These are phyloP conservation scores for Tolypocladium pustulatum DNA, from an alignment of 2,329 filamentous ascomycete species.

Conservation along the genomic window DNA sequence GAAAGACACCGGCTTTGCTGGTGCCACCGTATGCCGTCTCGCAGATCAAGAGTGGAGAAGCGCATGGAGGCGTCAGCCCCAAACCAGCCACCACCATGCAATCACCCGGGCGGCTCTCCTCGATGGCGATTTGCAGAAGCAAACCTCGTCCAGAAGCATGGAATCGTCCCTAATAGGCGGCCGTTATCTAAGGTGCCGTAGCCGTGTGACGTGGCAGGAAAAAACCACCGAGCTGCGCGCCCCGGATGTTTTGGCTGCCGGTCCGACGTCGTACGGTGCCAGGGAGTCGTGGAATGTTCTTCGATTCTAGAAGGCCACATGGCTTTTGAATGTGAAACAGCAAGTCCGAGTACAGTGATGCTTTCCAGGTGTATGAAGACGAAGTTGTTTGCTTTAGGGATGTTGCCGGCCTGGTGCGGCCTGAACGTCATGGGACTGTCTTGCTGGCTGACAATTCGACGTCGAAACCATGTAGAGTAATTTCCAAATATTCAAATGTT, in stretches of 20 bases:
- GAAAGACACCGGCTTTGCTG: neutral
- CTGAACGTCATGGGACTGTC: neutral
- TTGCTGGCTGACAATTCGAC: neutral
- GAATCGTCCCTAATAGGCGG: neutral
- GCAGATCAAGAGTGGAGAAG: neutral
- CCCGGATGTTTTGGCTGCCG: neutral
- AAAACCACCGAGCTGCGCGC: neutral
- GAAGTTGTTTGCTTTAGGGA: neutral
- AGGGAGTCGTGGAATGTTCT: neutral
- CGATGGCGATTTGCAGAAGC: constrained; percentile 1
- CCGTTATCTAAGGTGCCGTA: neutral
- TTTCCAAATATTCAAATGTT: neutral
- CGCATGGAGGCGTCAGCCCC: neutral
- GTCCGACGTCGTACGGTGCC: neutral
- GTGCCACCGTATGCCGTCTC: neutral
- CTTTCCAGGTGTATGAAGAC: neutral
- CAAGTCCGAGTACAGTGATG: neutral
- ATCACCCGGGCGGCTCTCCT: too few species aligned
- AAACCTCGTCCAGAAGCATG: neutral
- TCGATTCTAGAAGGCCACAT: neutral
- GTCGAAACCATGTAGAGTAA: neutral
- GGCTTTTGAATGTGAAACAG: neutral
- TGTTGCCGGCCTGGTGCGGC: neutral
- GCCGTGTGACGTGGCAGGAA: neutral
- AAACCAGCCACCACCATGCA: neutral